Conservation (phyloP, 257 asterid species). For the Nicotiana sylvestris region DNA sequence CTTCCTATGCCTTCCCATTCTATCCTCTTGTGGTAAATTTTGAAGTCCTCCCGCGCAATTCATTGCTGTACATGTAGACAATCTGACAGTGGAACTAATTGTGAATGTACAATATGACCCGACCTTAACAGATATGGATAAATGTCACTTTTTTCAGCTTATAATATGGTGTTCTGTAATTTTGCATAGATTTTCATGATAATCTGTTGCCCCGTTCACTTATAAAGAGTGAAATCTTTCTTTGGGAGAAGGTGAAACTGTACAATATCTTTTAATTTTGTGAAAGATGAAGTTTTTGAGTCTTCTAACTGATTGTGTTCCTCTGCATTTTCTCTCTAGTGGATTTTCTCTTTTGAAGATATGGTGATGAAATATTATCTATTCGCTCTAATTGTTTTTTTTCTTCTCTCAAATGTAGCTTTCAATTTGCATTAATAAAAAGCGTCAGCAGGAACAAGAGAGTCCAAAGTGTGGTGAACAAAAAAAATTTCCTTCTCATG, state of each 20-base stretch:
- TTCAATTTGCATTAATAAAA: constrained; percentile 70
- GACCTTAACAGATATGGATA: neutral
- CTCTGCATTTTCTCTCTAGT: neutral
- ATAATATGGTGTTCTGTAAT: neutral
- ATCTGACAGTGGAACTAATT: too few species aligned
- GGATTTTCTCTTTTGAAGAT: neutral
- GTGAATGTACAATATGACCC: too few species aligned
- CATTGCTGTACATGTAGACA: too few species aligned
- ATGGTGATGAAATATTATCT: neutral
- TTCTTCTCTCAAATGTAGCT: constrained; percentile 40
- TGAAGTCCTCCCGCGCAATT: too few species aligned
- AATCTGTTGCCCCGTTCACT: neutral
- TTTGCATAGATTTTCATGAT: neutral
- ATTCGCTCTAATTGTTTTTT: constrained; percentile 8
- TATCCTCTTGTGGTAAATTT: too few species aligned
- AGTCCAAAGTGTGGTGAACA: constrained; percentile 27
- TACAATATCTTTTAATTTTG: neutral
- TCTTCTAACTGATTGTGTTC: neutral
- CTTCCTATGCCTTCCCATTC: too few species aligned
- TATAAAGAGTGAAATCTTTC: neutral
- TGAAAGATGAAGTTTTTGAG: neutral
- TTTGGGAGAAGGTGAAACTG: neutral
- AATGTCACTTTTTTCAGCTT: neutral
- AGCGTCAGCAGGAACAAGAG: constrained; percentile 39
- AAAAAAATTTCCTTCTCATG: constrained; percentile 27